phyloP scores from a whole-genome alignment of 257 asterid species.

The Solanum raphanifolium region DNA sequence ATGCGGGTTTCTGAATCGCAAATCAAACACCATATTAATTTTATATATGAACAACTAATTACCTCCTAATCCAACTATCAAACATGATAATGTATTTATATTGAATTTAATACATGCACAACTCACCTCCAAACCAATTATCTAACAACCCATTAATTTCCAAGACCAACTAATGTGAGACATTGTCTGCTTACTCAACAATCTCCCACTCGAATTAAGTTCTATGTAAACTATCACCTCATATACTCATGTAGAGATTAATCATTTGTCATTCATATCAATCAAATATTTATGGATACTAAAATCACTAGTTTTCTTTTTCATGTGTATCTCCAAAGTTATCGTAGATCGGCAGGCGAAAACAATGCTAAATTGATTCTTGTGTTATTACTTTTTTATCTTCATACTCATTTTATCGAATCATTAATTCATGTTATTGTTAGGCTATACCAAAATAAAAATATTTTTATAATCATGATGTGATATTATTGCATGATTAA shows the following conservation, averaged over 20 bases:
- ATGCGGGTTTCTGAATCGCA: no score
- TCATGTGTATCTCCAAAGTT: background rate
- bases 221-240: background rate
- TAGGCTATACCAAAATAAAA: background rate
- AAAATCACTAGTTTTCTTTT: background rate
- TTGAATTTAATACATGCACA: no score
- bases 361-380: background rate
- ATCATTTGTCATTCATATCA: background rate
- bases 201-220: background rate
- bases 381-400: background rate
- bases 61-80: no score
- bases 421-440: background rate
- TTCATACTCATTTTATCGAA: background rate
- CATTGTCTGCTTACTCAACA: background rate
- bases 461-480: background rate
- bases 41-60: no score
- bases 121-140: no score
- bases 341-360: accelerated
- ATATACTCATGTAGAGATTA: background rate
- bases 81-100: no score
- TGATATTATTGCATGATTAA: background rate
- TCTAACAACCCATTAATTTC: no score
- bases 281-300: background rate
- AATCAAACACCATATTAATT: no score
- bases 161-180: background rate